phyloP scores from a whole-genome alignment of 495 filamentous ascomycete species.

The Amorphotheca resinae region DNA sequence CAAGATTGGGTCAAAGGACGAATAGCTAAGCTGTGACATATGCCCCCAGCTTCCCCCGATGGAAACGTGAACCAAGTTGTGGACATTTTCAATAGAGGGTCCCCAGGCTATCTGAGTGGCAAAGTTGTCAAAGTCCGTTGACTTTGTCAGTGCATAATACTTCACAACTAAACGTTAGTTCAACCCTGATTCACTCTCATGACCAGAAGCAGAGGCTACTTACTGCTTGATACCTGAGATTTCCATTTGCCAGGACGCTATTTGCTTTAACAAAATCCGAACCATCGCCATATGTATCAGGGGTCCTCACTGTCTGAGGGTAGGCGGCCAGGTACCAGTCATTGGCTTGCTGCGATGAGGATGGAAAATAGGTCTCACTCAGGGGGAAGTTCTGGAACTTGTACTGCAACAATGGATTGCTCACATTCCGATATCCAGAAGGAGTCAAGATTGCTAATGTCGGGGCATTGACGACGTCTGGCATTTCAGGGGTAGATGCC shows the following conservation, averaged over 20 bases:
- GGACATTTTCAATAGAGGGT: constrained; percentile 28
- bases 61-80: constrained; percentile 30
- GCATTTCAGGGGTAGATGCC: constrained; percentile 30
- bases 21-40: constrained; percentile 28
- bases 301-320: background rate
- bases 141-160: constrained; percentile 8
- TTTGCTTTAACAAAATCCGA: background rate
- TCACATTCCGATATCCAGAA: constrained; percentile 20
- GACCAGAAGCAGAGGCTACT: background rate
- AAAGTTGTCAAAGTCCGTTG: constrained; percentile 10
- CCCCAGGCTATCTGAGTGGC: constrained; percentile 6
- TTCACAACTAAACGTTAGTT: background rate
- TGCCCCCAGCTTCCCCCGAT: constrained; percentile 28
- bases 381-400: constrained; percentile 15
- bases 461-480: constrained; percentile 22
- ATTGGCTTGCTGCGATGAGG: background rate
- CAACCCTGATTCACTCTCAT: background rate
- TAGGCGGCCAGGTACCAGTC: constrained; percentile 2
- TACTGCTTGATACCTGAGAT: background rate
- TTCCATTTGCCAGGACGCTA: background rate
- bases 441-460: constrained; percentile 30
- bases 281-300: background rate
- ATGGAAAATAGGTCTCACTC: constrained; percentile 8
- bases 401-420: constrained; percentile 29
- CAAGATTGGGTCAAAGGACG: constrained; percentile 35